Percentiles rank a stretch among this genome's conserved stretches.
phyloP scores from a whole-genome alignment of 1,284 basidiomycete genomes.

The Fomitopsis betulina region DNA sequence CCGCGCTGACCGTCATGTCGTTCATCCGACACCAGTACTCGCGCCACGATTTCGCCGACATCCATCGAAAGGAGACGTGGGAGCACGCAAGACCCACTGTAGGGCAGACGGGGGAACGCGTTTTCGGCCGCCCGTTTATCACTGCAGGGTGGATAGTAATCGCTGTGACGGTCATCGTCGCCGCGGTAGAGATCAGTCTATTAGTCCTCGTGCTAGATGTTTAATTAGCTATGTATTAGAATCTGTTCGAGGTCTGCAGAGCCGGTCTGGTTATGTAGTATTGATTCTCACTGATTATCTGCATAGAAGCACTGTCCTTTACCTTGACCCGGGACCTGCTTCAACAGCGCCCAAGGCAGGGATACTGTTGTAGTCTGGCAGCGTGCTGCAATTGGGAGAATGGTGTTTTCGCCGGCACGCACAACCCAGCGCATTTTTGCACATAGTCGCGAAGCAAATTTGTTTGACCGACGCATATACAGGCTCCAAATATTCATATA shows the following conservation, averaged over 20 bases:
- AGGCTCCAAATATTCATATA: no score
- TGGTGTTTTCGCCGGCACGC: no score
- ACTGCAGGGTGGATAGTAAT: constrained; percentile 76
- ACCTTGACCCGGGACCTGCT: no score
- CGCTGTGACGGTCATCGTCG: constrained; percentile 56
- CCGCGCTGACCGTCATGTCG: constrained; percentile 54
- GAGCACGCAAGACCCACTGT: constrained; percentile 39
- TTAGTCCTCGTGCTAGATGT: constrained; percentile 40
- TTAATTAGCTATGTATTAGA: not conserved
- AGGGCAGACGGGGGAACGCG: constrained; percentile 53
- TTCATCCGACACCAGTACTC: constrained; percentile 61
- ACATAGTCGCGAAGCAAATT: no score
- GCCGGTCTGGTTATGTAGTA: no score
- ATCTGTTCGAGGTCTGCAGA: not conserved
- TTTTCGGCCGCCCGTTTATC: constrained; percentile 74
- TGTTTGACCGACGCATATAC: no score
- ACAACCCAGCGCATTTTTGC: no score
- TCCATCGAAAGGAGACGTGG: constrained; percentile 10
- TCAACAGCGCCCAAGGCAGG: no score
- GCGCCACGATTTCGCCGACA: constrained; percentile 70
- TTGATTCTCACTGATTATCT: no score
- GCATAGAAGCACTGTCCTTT: no score
- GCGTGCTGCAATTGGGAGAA: no score
- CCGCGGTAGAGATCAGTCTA: constrained; percentile 58
- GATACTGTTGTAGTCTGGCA: no score